Percentiles rank a stretch among this genome's conserved stretches.
Evolutionary conservation across 108 stramenopile species (phyloP).

Genomic region (Nannochloropsis gaditana): DNA sequence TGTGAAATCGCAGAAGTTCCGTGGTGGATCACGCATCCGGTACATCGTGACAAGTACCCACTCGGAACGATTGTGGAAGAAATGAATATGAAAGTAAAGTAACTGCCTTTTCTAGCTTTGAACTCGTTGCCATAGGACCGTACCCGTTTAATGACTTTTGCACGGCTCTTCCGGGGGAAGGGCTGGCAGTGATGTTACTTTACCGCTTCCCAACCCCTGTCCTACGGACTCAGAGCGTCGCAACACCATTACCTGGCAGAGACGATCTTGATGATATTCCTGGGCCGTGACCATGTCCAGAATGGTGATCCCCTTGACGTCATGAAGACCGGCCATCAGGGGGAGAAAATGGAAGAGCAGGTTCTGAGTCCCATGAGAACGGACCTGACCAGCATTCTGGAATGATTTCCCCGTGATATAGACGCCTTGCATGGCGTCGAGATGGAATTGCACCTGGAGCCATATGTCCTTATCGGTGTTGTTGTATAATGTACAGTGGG

Average conservation of each 20-base stretch:
- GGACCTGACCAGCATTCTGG: conserved; percentile 5
- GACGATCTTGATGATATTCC: not conserved
- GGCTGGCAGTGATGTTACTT: too few relatives aligned
- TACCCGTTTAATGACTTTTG: too few relatives aligned
- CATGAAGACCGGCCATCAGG: conserved; percentile 4
- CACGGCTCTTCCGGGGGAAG: too few relatives aligned
- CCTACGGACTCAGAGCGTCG: not conserved
- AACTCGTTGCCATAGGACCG: too few relatives aligned
- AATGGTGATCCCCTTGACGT: not conserved
- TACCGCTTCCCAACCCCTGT: not conserved
- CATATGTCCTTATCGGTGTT: not conserved
- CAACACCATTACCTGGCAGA: not conserved
- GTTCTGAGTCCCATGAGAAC: not conserved
- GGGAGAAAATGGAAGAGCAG: not conserved
- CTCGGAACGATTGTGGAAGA: too few relatives aligned
- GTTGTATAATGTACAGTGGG: not conserved
- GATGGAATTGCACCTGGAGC: conserved; percentile 19
- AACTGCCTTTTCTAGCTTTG: too few relatives aligned
- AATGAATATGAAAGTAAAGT: too few relatives aligned
- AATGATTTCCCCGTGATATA: not conserved
- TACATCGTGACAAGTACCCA: too few relatives aligned
- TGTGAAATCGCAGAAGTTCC: too few relatives aligned
- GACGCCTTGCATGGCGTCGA: conserved; percentile 2
- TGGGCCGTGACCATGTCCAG: not conserved
- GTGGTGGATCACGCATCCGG: too few relatives aligned